Evolutionary conservation across 2,329 filamentous ascomycete species (phyloP), one percentile per base, ranked within the genome.

Genomic region (Blastomyces parvus): DNA sequence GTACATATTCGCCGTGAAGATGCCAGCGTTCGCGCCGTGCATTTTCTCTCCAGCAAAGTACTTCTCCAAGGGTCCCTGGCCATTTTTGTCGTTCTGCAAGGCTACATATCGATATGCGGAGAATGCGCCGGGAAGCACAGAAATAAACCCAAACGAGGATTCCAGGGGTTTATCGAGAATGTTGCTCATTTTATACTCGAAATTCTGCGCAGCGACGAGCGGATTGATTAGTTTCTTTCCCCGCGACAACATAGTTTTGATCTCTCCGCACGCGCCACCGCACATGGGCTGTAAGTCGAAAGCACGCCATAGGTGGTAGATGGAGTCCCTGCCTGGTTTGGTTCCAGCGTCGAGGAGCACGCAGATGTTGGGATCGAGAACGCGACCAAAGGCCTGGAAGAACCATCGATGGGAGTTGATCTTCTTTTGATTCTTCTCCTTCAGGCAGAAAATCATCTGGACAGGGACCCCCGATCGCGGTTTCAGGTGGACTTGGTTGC

Each of bases 111-210:
- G 88, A 76, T 99, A 99, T 25, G 94, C 94, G n/a, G 93, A 97
- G 77, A 99, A 96, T 64, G 94, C 94, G 80, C 94, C 94, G 0
- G 94, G 94, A 72, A 99, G 82, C 71, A 99, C 94, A 55, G 90
- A 91, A 73, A 99, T 97, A 79, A 97, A 99, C 57, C 94, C 94
- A 75, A 99, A 99, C 0, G 93, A 90, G 3, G 93, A 97, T 74
- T 99, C 94, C 50, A 99, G 81, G 1, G 94, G 94, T 79, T 99
- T 99, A 76, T 99, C 94, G 55, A 99, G 83, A 73, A 99, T 99
- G 73, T 99, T 99, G 76, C 91, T 96, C 89, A 99, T 96, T 83
- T 99, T 99, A 83, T 99, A 99, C 80, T 99, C 94, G 70, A 99
- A 99, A 73, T 99, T 99, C 72, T 99, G 94, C 0, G 92, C 92